Evolutionary conservation across 2,329 filamentous ascomycete species (phyloP), one percentile per base, ranked within the genome.

Genomic region (Venturia nashicola): DNA sequence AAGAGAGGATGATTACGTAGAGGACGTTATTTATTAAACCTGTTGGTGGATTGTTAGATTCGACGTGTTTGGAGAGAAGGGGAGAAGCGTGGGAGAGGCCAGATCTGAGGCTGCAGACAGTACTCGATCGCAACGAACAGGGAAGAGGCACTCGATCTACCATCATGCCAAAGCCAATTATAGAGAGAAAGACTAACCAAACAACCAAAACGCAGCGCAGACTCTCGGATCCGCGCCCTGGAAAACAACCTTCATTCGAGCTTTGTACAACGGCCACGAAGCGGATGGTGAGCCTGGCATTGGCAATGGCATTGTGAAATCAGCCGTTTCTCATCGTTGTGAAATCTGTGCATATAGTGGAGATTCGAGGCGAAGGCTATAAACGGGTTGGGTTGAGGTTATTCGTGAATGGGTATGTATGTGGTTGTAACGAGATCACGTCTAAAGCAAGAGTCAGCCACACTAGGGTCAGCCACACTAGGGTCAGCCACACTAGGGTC

Each of bases 1-100:
- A 90, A 39, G 91, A 95, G 71, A 99, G 88, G 72, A 97, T 94
- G 74, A 97, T 90, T 64, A 97, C 93, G 76, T 97, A 97, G 77
- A 97, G 88, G 69, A 97, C 90, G 78, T 97, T 97, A 77, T 99
- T 97, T 73, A 97, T 94, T 20, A 94, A 79, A 62, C 90, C 90
- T 93, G 40, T 59, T 43, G 3, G 18, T n/a, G 43, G 27, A 66
- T 16, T 42, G 42, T 40, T 27, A 43, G 40, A 6, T 23, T 32
- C 6, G 40, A 23, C 5, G 18, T 27, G 18, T 20, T 20, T 46
- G 6, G 5, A 18, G 43, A 3, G 43, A 8, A n/a, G 3, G 23
- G 9, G 27, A 36, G n/a, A 54, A 34, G 9, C 11, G 40, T 42
- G 40, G 12, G 14, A 42, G 9, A 42, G 2, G 36, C 36, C 5